Evolutionary conservation across 78 protist species (phyloP).

Genomic region (Andalucia godoyi): DNA sequence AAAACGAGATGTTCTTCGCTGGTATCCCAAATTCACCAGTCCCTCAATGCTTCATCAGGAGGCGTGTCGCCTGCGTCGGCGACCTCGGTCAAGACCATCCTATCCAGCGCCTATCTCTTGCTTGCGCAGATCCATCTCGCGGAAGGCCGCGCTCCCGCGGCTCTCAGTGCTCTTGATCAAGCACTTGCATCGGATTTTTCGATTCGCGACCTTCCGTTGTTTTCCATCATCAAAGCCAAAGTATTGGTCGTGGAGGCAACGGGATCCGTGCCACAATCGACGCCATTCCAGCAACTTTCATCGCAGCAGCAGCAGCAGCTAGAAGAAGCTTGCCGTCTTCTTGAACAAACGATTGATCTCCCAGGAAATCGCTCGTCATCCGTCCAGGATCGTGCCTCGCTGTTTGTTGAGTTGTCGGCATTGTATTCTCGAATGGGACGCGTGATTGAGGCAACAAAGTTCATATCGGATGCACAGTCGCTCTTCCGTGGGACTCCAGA

Average conservation of each 20-base stretch:
- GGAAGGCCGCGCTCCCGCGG: neutral
- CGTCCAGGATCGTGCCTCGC: neutral
- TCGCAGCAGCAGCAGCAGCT: neutral
- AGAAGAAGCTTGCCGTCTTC: neutral
- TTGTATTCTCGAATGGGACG: neutral
- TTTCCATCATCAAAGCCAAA: slow-evolving; percentile 24
- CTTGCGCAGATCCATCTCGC: slow-evolving; percentile 23
- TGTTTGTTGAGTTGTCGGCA: slow-evolving; percentile 13
- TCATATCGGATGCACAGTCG: neutral
- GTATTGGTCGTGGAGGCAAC: neutral
- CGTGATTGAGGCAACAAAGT: slow-evolving; percentile 11
- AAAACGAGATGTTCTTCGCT: neutral
- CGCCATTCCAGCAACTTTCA: too few species aligned
- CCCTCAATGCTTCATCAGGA: neutral
- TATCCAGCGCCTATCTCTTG: slow-evolving; percentile 39
- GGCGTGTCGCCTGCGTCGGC: too few species aligned
- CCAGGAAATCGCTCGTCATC: too few species aligned
- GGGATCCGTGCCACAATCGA: too few species aligned
- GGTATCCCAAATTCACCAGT: neutral
- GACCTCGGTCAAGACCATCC: too few species aligned
- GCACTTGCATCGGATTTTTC: slow-evolving; percentile 32
- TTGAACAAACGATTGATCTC: too few species aligned
- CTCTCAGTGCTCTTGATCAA: slow-evolving; percentile 17
- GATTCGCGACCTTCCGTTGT: slow-evolving; percentile 27
- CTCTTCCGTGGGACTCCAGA: slow-evolving; percentile 10